Evolutionary conservation across 1,139 yeast species (phyloP).

Genomic region (Wickerhamomyces sp.): DNA sequence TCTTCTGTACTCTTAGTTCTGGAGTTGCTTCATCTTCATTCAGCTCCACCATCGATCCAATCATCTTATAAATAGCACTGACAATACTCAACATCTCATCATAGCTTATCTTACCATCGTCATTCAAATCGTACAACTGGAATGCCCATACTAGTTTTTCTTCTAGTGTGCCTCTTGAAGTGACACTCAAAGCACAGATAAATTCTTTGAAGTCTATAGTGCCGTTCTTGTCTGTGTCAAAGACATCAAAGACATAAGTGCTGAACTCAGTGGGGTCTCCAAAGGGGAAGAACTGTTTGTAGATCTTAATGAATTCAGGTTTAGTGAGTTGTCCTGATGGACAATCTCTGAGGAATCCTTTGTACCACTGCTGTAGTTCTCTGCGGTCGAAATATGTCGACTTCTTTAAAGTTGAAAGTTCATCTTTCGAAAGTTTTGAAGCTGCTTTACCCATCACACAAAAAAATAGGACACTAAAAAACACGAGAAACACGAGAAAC

Average conservation of each 20-base stretch:
- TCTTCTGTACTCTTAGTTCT: slow-evolving; percentile 77
- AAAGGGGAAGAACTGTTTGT: slow-evolving; percentile 96
- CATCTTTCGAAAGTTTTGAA: slow-evolving; percentile 89
- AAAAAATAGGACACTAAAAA: no score
- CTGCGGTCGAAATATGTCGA: slow-evolving; percentile 90
- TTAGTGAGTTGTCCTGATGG: slow-evolving; percentile 86
- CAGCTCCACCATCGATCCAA: slow-evolving; percentile 88
- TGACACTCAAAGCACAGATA: slow-evolving; percentile 79
- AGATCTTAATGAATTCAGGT: slow-evolving; percentile 86
- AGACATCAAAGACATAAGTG: slow-evolving; percentile 80
- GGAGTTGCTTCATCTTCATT: slow-evolving; percentile 95
- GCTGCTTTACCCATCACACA: slow-evolving; percentile 86
- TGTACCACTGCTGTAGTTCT: slow-evolving; percentile 97
- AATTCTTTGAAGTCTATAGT: slow-evolving; percentile 90
- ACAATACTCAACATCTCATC: slow-evolving; percentile 79
- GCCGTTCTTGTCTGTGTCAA: slow-evolving; percentile 80
- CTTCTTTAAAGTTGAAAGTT: slow-evolving; percentile 73
- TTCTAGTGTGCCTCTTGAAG: slow-evolving; percentile 83
- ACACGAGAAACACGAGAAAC: no score
- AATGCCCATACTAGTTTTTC: slow-evolving; percentile 89
- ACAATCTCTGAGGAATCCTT: slow-evolving; percentile 90
- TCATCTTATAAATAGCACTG: slow-evolving; percentile 87
- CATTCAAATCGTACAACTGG: slow-evolving; percentile 77
- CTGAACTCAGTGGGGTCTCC: slow-evolving; percentile 96
- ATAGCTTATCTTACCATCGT: slow-evolving; percentile 69